A percentile compares a stretch with the other conserved stretches of the same genome.
Evolutionary conservation across 108 stramenopile genomes (phyloP).

Genomic region (Parietichytrium sp.): DNA sequence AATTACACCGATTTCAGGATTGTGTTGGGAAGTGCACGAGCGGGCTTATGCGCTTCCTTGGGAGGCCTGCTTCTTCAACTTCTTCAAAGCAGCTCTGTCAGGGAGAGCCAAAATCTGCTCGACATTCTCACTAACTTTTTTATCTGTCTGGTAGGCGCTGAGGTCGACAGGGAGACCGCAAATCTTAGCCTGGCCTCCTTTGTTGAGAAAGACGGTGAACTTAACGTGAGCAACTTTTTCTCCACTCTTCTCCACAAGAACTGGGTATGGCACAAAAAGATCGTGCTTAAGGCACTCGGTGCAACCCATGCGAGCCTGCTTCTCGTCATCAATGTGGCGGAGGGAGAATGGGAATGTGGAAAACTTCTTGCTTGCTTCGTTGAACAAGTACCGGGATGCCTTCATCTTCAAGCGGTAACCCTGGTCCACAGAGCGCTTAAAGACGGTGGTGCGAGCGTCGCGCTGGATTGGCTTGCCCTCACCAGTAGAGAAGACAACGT

Average conservation of each 20-base stretch:
- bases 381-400: slow-evolving; percentile 77
- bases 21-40: background rate
- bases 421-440: slow-evolving; percentile 90
- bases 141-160: slow-evolving; percentile 77
- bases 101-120: slow-evolving; percentile 59
- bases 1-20: background rate
- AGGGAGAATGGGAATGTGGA: slow-evolving; percentile 95
- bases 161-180: slow-evolving; percentile 73
- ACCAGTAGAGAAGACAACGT: slow-evolving; percentile 94
- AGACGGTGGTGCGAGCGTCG: slow-evolving; percentile 87
- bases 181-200: slow-evolving; percentile 82
- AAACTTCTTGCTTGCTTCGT: slow-evolving; percentile 87
- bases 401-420: slow-evolving; percentile 94
- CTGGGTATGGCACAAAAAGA: slow-evolving; percentile 87
- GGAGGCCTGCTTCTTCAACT: slow-evolving; percentile 56
- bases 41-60: background rate
- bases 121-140: slow-evolving; percentile 77
- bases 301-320: slow-evolving; percentile 85
- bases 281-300: slow-evolving; percentile 87
- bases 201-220: slow-evolving; percentile 90
- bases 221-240: slow-evolving; percentile 93
- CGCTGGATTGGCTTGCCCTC: slow-evolving; percentile 88
- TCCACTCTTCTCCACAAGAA: slow-evolving; percentile 77
- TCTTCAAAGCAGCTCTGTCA: slow-evolving; percentile 44
- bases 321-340: slow-evolving; percentile 88